Evolutionary conservation across 2,329 filamentous ascomycete species (phyloP).

Genomic region (Onygenales sp.): DNA sequence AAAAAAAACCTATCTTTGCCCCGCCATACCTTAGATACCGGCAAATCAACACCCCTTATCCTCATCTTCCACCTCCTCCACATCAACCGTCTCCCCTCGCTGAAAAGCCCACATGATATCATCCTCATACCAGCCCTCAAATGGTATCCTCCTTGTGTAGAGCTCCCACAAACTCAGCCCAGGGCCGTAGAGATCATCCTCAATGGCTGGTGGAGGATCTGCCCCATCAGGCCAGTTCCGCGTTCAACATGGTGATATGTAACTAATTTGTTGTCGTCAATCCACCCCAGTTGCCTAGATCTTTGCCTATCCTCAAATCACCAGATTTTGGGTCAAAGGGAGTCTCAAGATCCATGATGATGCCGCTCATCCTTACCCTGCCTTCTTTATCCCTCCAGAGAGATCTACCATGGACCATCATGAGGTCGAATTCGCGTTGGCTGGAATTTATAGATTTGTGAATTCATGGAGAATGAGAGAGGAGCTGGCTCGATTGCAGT

Average conservation of each 20-base stretch:
- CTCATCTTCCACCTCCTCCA: slow-evolving; percentile 6
- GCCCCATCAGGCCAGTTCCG: slow-evolving; percentile 7
- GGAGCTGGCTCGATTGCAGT: slow-evolving; percentile 1
- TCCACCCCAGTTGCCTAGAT: slow-evolving; percentile 6
- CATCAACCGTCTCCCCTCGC: slow-evolving; percentile 7
- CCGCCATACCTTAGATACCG: slow-evolving; percentile 8
- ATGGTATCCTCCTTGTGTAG: slow-evolving; percentile 5
- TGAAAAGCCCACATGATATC: slow-evolving; percentile 6
- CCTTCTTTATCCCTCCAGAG: slow-evolving; percentile 4
- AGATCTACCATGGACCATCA: slow-evolving; percentile 5
- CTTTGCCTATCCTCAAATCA: slow-evolving; percentile 3
- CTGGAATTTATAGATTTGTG: slow-evolving; percentile 8
- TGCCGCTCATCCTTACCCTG: slow-evolving; percentile 2
- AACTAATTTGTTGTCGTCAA: slow-evolving; percentile 4
- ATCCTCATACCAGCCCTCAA: slow-evolving; percentile 8
- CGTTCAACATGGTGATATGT: slow-evolving; percentile 6
- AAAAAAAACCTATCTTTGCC: slow-evolving; percentile 3
- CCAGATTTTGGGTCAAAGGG: slow-evolving; percentile 8
- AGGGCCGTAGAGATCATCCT: slow-evolving; percentile 7
- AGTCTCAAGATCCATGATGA: slow-evolving; percentile 6
- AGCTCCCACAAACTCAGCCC: slow-evolving; percentile 7
- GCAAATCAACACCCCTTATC: slow-evolving; percentile 5
- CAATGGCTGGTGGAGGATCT: slow-evolving; percentile 7
- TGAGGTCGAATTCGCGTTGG: slow-evolving; percentile 7
- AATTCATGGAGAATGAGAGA: slow-evolving; percentile 6